These are phyloP conservation scores for Sorghum bicolor DNA, from an alignment of 176 grass and related monocot species.

Conservation along the genomic window Sorghum_bicolor_NCBIv3 NC_012871.2:47153501-47154000, in stretches of 20 bases:
- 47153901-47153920: constrained; percentile 72
- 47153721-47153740: constrained; percentile 95
- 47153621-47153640: constrained; percentile 8
- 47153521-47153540: constrained; percentile 62
- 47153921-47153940: constrained; percentile 10
- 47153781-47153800: constrained; percentile 86
- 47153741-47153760: constrained; percentile 96
- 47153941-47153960: not conserved
- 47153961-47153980: constrained; percentile 7
- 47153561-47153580: not conserved
- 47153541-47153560: not conserved
- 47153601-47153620: not conserved
- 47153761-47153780: constrained; percentile 94
- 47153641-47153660: constrained; percentile 15
- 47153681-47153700: constrained; percentile 49
- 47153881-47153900: constrained; percentile 94
- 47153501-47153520: constrained; percentile 99
- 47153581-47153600: not conserved
- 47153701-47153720: constrained; percentile 98
- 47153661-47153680: constrained; percentile 1
- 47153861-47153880: constrained; percentile 98
- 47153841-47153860: constrained; percentile 73
- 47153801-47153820: constrained; percentile 88
- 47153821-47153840: constrained; percentile 63
- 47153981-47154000: not conserved